phyloP scores from a whole-genome alignment of 2,329 filamentous ascomycete genomes.

The Alternaria longipes region DNA sequence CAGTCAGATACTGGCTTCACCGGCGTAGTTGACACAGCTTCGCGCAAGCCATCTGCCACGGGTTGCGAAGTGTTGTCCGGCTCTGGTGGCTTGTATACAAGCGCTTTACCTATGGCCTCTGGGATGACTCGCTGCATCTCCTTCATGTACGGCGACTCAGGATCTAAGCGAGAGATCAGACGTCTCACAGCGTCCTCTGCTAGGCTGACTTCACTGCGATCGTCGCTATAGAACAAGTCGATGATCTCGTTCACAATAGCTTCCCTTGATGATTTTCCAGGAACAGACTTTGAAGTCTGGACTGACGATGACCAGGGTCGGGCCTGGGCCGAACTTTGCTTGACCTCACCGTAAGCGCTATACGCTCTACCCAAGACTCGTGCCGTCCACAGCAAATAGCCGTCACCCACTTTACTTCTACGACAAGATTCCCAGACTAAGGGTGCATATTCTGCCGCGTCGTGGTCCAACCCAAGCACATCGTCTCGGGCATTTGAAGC shows the following conservation, averaged over 20 bases:
- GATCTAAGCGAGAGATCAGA: constrained; percentile 40
- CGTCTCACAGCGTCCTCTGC: constrained; percentile 53
- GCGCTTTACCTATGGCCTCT: constrained; percentile 39
- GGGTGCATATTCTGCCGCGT: constrained; percentile 69
- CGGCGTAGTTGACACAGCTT: constrained; percentile 26
- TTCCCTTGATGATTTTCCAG: constrained; percentile 42
- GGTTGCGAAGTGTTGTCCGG: constrained; percentile 5
- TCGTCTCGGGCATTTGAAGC: constrained; percentile 69
- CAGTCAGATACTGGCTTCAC: constrained; percentile 56
- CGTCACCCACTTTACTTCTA: constrained; percentile 67
- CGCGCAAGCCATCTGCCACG: constrained; percentile 24
- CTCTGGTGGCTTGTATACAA: constrained; percentile 34
- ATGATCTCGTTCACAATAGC: constrained; percentile 51
- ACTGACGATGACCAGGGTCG: constrained; percentile 38
- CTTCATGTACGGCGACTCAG: constrained; percentile 32
- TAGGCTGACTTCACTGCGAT: constrained; percentile 54
- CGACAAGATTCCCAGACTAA: constrained; percentile 81
- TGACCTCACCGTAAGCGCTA: constrained; percentile 71
- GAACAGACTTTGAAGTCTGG: constrained; percentile 30
- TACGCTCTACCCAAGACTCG: constrained; percentile 83
- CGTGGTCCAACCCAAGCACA: constrained; percentile 72
- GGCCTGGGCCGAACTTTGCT: constrained; percentile 43
- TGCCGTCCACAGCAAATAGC: constrained; percentile 86
- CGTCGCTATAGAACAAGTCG: constrained; percentile 51
- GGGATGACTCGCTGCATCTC: constrained; percentile 46